These are phyloP conservation scores for Fusarium drepaniforme DNA, from an alignment of 2,329 filamentous ascomycete genomes.

Conservation along the genomic window DNA sequence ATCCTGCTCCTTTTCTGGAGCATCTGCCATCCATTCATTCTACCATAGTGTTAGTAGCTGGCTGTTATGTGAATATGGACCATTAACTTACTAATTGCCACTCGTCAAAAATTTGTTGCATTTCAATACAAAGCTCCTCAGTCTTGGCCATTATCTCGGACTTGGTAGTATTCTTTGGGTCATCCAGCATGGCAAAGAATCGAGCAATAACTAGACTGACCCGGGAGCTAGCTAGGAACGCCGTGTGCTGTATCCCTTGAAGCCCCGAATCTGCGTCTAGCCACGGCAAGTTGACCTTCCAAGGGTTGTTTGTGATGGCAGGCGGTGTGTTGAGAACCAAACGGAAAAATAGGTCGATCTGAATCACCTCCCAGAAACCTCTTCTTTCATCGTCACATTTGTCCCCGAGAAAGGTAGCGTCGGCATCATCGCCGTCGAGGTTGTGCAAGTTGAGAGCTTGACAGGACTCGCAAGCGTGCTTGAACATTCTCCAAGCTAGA, in stretches of 20 bases:
- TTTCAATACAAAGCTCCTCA: slow-evolving; percentile 44
- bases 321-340: slow-evolving; percentile 48
- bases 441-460: slow-evolving; percentile 47
- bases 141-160: slow-evolving; percentile 42
- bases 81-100: slow-evolving; percentile 42
- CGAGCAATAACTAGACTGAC: slow-evolving; percentile 46
- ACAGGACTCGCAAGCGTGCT: slow-evolving; percentile 46
- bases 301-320: slow-evolving; percentile 41
- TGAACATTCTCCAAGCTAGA: slow-evolving; percentile 47
- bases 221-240: slow-evolving; percentile 45
- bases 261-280: slow-evolving; percentile 39
- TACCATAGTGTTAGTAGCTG: slow-evolving; percentile 1
- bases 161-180: slow-evolving; percentile 30
- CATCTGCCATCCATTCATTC: slow-evolving; percentile 41
- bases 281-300: slow-evolving; percentile 50
- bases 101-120: slow-evolving; percentile 43
- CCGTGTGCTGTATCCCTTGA: slow-evolving; percentile 39
- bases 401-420: slow-evolving; percentile 15
- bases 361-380: slow-evolving; percentile 49
- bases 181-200: slow-evolving; percentile 47
- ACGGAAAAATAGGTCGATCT: slow-evolving; percentile 48
- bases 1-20: slow-evolving; percentile 35
- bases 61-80: accelerated
- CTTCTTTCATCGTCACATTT: slow-evolving; percentile 43
- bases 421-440: slow-evolving; percentile 41